phyloP scores from a whole-genome alignment of 2,329 filamentous ascomycete species.

The Hypoxylon sp. region DNA sequence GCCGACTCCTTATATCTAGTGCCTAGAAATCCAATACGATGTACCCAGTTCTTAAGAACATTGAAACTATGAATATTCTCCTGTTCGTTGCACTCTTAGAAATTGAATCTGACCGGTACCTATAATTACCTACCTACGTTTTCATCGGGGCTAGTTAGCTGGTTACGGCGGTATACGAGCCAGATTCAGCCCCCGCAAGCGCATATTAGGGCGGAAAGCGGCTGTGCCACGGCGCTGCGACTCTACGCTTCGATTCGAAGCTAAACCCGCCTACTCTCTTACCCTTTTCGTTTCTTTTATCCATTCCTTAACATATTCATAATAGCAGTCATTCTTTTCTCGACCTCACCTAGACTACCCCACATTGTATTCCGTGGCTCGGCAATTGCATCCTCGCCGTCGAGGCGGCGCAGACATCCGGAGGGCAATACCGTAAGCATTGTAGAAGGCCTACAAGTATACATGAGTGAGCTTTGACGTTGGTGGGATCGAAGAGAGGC shows the following conservation, averaged over 20 bases:
- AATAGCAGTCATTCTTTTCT: background rate
- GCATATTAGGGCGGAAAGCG: slow-evolving; percentile 23
- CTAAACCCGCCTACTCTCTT: slow-evolving; percentile 9
- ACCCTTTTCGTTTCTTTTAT: slow-evolving; percentile 13
- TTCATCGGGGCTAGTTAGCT: background rate
- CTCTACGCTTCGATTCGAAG: slow-evolving; percentile 33
- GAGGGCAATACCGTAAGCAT: slow-evolving; percentile 2
- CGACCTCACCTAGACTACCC: slow-evolving; percentile 8
- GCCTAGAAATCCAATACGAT: background rate
- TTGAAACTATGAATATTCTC: no score
- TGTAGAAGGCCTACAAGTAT: slow-evolving; percentile 12
- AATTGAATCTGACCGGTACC: slow-evolving; percentile 3
- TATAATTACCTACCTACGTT: background rate
- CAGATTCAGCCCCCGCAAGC: slow-evolving; percentile 23
- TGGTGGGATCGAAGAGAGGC: slow-evolving; percentile 26
- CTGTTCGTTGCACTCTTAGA: background rate
- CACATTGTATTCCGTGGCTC: slow-evolving; percentile 9
- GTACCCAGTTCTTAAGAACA: slow-evolving; percentile 1
- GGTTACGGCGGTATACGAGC: slow-evolving; percentile 9
- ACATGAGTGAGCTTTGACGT: slow-evolving; percentile 36
- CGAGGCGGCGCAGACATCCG: slow-evolving; percentile 19
- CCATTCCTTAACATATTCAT: slow-evolving; percentile 2
- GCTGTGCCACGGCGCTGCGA: slow-evolving; percentile 35
- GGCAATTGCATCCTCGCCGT: slow-evolving; percentile 12
- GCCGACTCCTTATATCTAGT: slow-evolving; percentile 12